Base-by-base conservation (phyloP, 1,284 basidiomycete genomes). In the Chalciporus sp. region DNA sequence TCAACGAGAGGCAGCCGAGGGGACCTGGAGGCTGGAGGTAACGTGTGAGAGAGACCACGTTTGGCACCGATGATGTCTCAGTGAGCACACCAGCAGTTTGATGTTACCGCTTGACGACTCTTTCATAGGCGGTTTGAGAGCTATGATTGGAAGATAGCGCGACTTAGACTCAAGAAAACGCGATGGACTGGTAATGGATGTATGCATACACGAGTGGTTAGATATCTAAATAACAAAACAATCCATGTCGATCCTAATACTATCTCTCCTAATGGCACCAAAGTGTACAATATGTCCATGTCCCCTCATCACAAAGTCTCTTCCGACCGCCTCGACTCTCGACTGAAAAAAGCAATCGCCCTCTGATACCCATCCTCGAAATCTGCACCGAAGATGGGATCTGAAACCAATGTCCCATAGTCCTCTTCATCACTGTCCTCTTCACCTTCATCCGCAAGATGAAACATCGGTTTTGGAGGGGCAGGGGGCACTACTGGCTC, bases 291-390 rank as follows among this genome's bases (percentile, higher is more conserved):
- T 41, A 37, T 19, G 39, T 39, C 47, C 39, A 40, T 33, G 28
- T 29, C 9, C 37, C 10, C 11, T 17, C 37, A 26, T 63, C 39
- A 58, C 26, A 31, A 44, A 20, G n/a, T 14, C 27, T 46, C 42
- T 17, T 46, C 45, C 17, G 40, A 26, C 19, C 23, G 14, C 19
- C 20, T 52, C 45, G 40, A 26, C 19, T 60, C 61, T 47, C 64
- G 58, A 27, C 19, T 27, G 49, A 56, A 68, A 58, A 70, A 71
- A 7, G 55, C 55, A 43, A 68, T 14, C 1, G 70, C 69, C 20
- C 70, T 60, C 37, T 58, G 48, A 35, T 66, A 72, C 26, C 64
- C 69, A 14, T 68, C 55, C 35, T 72, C 57, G 8, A 70, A 58
- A 31, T 63, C 55, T 27, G 44, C 37, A 17, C 7, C 52, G 42